Base-by-base conservation (phyloP, 805 yeast genomes). In the Yamadazyma endophytica region DNA sequence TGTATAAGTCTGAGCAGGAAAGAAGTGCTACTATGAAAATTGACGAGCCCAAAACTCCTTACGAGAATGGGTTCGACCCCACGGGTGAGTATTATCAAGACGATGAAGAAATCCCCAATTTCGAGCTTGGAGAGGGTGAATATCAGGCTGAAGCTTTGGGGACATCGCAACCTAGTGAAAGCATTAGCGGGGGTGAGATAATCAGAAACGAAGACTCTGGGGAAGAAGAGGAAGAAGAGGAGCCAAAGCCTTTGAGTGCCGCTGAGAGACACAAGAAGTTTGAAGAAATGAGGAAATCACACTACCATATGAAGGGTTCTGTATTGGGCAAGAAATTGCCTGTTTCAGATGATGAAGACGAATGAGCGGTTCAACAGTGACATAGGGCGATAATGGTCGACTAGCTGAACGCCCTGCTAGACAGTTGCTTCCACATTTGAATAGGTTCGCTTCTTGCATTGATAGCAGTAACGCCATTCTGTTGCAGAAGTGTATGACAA, bases 11-110 rank as follows among this genome's bases (percentile, higher is more conserved):
- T 3, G 95, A 88, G 50, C 83, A 76, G 52, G 85, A 82, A 44
- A 77, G 77, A 55, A 57, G 70, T 8, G 74, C 87, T 14, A 80
- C 85, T 17, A 80, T 81, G 87, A 79, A 79, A 46, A 86, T 89
- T 26, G 95, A 86, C 50, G 97, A 89, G 54, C 97, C 97, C 14
- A 89, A 89, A 64, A 89, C 97, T 1, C 97, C 97, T 4, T 89
- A 82, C 49, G 94, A 85, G 52, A 94, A 92, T 8, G 94, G 95
- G 1, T 82, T 85, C 17, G 79, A 82, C 47, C 89, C 92, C 1
- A 68, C 73, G 32, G 86, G 85, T 19, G 95, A 88, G 47, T 82
- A 83, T 50, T 86, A 87, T 45, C 69, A 71, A 31, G 75, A 73
- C 4, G 90, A 82, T 47, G 77, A 78, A 26, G 88, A 80, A 21